Base-by-base conservation (phyloP, 2,329 filamentous ascomycete genomes). In the Cyphellophora attinorum region DNA sequence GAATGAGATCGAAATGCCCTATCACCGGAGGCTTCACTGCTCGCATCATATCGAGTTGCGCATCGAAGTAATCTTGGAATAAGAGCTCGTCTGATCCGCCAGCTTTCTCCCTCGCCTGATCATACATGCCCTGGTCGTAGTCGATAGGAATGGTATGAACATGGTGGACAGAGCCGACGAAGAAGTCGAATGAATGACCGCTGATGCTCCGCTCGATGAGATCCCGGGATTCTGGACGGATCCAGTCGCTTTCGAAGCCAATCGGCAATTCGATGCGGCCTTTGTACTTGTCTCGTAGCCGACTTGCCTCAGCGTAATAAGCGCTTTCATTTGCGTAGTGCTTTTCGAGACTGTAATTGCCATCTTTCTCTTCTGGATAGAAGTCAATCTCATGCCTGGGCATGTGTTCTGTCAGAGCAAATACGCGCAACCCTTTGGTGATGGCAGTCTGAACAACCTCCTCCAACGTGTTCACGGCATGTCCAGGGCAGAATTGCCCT, bases 381-480 rank as follows among this genome's bases (percentile, higher is more conserved):
- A 93, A 71, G 60, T 98, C 89, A 38, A 72, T 65, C 32, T 76
- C 64, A 30, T 76, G 74, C 19, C 89, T 81, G 5, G 89, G 86
- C 76, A 98, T 96, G 60, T 98, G 91, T 61, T 98, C 91, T 1
- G 88, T 94, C 39, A 98, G 61, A 14, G 81, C 85, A 54, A 95
- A 86, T 13, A 81, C 81, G 42, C 77, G 75, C 72, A 93, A 91
- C 28, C 81, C 79, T 41, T 81, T 70, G 31, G 69, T 60, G 47
- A 96, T 85, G 45, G 89, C 89, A 10, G 78, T 73, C 52, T 79
- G 73, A 49, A 96, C 67, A 31, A 96, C 75, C 46, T 85, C 79
- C 58, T 96, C 89, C 6, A 98, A 73, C 13, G 76, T 72, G 56
- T 93, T 77, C 54, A 81, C 77, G 33, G 91, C 91, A 65, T 98